Evolutionary conservation across 176 grass and related monocot genomes (phyloP).

Genomic region (Typha latifolia): DNA sequence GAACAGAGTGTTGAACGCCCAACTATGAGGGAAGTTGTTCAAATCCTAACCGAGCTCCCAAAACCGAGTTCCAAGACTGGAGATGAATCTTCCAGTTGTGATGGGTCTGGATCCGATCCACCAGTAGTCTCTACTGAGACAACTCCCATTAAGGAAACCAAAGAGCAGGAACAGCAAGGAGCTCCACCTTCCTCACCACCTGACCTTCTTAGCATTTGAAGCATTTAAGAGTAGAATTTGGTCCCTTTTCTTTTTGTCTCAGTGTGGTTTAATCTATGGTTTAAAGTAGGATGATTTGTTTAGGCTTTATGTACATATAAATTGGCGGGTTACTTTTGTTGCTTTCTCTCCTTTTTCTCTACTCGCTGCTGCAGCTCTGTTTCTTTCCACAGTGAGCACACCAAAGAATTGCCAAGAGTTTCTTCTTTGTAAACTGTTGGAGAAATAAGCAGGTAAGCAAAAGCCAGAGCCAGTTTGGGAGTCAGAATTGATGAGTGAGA

Average conservation of each 20-base stretch:
- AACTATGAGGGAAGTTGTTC: conserved; percentile 90
- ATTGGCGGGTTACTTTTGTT: neutral
- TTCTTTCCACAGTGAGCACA: neutral
- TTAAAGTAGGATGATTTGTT: neutral
- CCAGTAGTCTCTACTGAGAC: conserved; percentile 1
- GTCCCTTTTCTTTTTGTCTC: conserved; percentile 1
- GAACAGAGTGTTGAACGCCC: conserved; percentile 91
- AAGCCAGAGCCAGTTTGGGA: too few species aligned
- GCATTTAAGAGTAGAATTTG: neutral
- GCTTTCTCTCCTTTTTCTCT: neutral
- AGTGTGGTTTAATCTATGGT: neutral
- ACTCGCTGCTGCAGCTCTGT: neutral
- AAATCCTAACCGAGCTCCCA: conserved; percentile 75
- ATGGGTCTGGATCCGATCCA: conserved; percentile 7
- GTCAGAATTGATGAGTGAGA: too few species aligned
- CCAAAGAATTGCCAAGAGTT: too few species aligned
- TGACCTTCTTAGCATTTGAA: conserved; percentile 81
- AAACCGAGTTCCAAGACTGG: conserved; percentile 21
- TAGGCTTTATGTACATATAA: neutral
- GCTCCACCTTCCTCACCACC: conserved; percentile 5
- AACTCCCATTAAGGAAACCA: conserved; percentile 23
- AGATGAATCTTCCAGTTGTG: conserved; percentile 26
- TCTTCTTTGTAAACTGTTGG: too few species aligned
- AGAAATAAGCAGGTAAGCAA: too few species aligned
- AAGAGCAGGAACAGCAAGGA: conserved; percentile 31